Conservation (phyloP, 192 early-diverging fungal genomes). For the Geranomyces variabilis region DNA sequence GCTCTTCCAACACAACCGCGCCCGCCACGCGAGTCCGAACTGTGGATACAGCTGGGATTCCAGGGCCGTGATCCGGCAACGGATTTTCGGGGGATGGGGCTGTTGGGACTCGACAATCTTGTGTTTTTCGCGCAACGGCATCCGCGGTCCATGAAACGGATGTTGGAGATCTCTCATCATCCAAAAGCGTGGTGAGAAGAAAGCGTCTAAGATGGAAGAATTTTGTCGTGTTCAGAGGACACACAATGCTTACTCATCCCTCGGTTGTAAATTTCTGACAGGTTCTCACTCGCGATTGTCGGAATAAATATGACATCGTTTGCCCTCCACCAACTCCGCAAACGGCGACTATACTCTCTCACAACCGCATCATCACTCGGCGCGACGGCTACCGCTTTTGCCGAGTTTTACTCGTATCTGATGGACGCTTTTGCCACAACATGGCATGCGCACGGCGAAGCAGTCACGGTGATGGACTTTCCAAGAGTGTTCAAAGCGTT, state of each 20-base stretch:
- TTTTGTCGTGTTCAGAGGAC: not conserved
- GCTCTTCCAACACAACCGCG: conserved; percentile 60
- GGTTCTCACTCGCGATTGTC: conserved; percentile 80
- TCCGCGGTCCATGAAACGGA: conserved; percentile 53
- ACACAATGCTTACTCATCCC: not conserved
- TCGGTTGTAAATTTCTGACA: too few relatives aligned
- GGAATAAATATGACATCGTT: conserved; percentile 80
- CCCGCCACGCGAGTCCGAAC: conserved; percentile 51
- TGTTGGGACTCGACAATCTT: conserved; percentile 64
- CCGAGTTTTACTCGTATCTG: conserved; percentile 77
- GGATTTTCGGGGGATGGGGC: conserved; percentile 86
- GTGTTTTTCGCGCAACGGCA: conserved; percentile 67
- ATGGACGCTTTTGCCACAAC: conserved; percentile 66
- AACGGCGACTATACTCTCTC: conserved; percentile 68
- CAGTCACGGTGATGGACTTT: conserved; percentile 75
- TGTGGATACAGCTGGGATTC: conserved; percentile 82
- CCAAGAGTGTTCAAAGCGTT: conserved; percentile 64
- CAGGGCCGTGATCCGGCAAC: conserved; percentile 83
- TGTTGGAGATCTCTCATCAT: conserved; percentile 65
- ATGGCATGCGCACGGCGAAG: conserved; percentile 57
- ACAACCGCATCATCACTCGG: conserved; percentile 45
- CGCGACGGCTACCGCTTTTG: conserved; percentile 55
- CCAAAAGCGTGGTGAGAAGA: conserved; percentile 61
- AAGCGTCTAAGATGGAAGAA: too few relatives aligned
- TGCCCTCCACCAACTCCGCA: conserved; percentile 60